Conservation (phyloP, 495 filamentous ascomycete species). For the Aspergillus sparsus region DNA sequence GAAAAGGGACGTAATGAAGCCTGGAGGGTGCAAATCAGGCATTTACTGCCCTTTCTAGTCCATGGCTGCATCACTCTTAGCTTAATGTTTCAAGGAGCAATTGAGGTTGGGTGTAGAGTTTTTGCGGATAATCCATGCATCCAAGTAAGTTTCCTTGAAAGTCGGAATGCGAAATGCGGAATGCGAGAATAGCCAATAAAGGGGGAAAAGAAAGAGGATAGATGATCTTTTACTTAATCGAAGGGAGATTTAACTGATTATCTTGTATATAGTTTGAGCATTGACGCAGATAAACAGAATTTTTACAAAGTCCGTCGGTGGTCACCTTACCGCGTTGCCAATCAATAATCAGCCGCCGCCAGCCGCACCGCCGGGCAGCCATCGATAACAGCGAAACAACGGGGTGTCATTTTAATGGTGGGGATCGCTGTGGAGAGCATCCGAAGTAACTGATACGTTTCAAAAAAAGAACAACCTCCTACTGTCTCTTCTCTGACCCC, state of each 20-base stretch:
- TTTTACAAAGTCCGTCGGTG: too few relatives aligned
- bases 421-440: constrained; percentile 6
- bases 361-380: too few relatives aligned
- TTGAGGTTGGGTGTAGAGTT: not conserved
- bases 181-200: not conserved
- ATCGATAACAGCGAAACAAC: too few relatives aligned
- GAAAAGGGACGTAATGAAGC: constrained; percentile 26
- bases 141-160: not conserved
- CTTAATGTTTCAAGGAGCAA: constrained; percentile 10
- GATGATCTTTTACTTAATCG: not conserved
- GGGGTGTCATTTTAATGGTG: not conserved
- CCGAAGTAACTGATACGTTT: constrained; percentile 28
- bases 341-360: not conserved
- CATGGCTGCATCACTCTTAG: constrained; percentile 42
- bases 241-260: too few relatives aligned
- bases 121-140: not conserved
- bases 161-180: not conserved
- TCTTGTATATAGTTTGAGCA: too few relatives aligned
- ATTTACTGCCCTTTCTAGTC: constrained; percentile 36
- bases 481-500: constrained; percentile 2
- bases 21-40: constrained; percentile 39
- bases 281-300: too few relatives aligned
- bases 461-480: constrained; percentile 23
- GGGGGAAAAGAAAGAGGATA: not conserved
- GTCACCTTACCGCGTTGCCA: constrained; percentile 2